phyloP scores from a whole-genome alignment of 2,329 filamentous ascomycete genomes.

The Fusarium dimerum region DNA sequence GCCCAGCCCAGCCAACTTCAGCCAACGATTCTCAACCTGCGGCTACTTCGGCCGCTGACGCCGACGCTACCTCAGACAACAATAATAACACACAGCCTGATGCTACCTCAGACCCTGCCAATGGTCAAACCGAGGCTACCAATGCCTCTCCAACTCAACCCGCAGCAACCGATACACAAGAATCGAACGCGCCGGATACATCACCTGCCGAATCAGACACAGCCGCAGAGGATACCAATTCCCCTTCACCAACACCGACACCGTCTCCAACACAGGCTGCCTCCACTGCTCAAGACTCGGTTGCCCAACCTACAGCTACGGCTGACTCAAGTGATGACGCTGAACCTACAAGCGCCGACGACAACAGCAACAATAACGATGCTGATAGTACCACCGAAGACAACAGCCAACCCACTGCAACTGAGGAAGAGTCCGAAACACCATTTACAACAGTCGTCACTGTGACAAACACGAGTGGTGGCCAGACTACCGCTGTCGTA shows the following conservation, averaged over 20 bases:
- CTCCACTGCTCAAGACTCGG: background rate
- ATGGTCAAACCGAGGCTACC: no score
- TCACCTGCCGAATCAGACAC: background rate
- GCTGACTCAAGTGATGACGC: no score
- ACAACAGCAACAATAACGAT: background rate
- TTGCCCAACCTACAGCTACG: background rate
- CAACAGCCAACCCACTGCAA: constrained; percentile 8
- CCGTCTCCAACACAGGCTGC: background rate
- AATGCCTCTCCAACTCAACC: background rate
- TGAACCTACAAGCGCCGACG: background rate
- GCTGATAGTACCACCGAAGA: constrained; percentile 7
- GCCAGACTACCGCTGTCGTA: constrained; percentile 23
- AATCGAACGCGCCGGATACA: background rate
- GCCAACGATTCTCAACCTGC: background rate
- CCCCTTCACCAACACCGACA: constrained; percentile 2
- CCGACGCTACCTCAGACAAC: background rate
- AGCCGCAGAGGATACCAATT: background rate
- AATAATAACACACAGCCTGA: background rate
- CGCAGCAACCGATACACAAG: background rate
- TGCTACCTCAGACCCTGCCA: no score
- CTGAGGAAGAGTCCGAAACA: constrained; percentile 9
- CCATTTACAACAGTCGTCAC: constrained; percentile 27
- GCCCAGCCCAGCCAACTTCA: background rate
- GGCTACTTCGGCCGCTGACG: background rate
- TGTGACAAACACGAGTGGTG: constrained; percentile 22